Conservation (phyloP, 2,329 filamentous ascomycete genomes). For the Tolypocladium sp. region DNA sequence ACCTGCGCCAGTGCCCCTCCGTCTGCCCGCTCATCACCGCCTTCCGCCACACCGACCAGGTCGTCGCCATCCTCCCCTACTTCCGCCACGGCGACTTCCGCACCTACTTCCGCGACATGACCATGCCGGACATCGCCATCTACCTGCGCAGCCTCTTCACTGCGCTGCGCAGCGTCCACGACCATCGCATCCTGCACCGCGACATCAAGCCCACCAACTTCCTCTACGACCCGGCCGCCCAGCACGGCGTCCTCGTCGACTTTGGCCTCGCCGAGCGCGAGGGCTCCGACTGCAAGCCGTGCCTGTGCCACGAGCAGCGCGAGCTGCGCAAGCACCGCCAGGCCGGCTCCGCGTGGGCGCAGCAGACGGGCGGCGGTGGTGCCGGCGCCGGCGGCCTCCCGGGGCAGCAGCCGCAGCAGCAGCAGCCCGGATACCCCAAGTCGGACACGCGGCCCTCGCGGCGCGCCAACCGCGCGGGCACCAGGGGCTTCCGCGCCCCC, state of each 20-base stretch:
- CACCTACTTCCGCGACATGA: constrained; percentile 87
- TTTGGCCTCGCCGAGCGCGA: constrained; percentile 92
- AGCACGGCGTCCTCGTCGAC: constrained; percentile 89
- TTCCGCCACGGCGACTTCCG: constrained; percentile 94
- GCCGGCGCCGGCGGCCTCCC: not conserved
- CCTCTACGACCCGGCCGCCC: constrained; percentile 73
- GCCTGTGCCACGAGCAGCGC: constrained; percentile 64
- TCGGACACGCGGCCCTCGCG: constrained; percentile 80
- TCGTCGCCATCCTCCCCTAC: constrained; percentile 89
- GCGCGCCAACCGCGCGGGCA: constrained; percentile 89
- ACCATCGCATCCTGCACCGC: constrained; percentile 76
- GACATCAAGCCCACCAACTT: constrained; percentile 99
- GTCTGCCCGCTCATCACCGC: constrained; percentile 95
- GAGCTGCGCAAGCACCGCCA: constrained; percentile 53
- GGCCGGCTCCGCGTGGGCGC: constrained; percentile 48
- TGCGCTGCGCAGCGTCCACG: constrained; percentile 75
- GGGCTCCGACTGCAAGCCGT: constrained; percentile 68
- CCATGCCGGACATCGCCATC: constrained; percentile 73
- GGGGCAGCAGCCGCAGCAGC: constrained; percentile 28
- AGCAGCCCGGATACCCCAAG: constrained; percentile 68
- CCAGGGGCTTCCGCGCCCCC: constrained; percentile 88
- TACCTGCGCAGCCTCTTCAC: constrained; percentile 87
- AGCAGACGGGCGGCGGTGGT: constrained; percentile 11
- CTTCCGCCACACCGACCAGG: constrained; percentile 90
- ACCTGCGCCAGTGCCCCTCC: constrained; percentile 71